Percentiles rank a stretch among this genome's conserved stretches.
These are phyloP conservation scores for Arctium minus DNA, from an alignment of 129 eudicot genomes.

Conservation along the genomic window DNA sequence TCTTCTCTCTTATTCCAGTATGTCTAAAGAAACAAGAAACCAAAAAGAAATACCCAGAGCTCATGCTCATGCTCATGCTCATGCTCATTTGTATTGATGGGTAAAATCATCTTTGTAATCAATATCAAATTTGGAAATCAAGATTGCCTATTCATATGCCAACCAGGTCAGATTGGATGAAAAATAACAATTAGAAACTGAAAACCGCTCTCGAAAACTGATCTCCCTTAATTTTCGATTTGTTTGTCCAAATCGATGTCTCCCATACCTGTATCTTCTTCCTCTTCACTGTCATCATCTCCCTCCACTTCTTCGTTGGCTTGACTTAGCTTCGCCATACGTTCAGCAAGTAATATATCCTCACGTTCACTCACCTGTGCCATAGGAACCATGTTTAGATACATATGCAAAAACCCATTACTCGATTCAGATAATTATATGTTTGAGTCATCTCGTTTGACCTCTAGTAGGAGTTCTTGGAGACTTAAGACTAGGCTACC, in stretches of 20 bases:
- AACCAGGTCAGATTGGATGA: background rate
- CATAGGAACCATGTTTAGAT: background rate
- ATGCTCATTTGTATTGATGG: background rate
- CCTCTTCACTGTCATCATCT: slow-evolving; percentile 8
- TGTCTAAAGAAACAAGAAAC: background rate
- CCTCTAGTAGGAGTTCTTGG: too few relatives aligned
- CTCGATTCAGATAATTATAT: background rate
- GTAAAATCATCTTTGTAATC: background rate
- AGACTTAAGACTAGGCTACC: too few relatives aligned
- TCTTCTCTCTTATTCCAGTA: background rate
- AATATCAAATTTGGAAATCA: background rate
- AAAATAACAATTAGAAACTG: background rate
- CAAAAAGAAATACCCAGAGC: background rate
- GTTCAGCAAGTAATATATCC: slow-evolving; percentile 55
- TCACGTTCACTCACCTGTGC: slow-evolving; percentile 78
- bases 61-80: background rate
- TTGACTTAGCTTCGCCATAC: slow-evolving; percentile 6
- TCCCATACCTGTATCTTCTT: slow-evolving; percentile 8
- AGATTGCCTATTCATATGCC: background rate
- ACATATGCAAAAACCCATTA: background rate
- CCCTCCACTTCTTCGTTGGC: slow-evolving; percentile 2
- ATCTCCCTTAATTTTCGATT: background rate
- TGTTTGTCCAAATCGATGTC: slow-evolving; percentile 1
- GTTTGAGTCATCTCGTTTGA: too few relatives aligned
- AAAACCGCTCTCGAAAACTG: background rate